Evolutionary conservation across 805 yeast species (phyloP).

Genomic region (Barnettozyma siamensis): DNA sequence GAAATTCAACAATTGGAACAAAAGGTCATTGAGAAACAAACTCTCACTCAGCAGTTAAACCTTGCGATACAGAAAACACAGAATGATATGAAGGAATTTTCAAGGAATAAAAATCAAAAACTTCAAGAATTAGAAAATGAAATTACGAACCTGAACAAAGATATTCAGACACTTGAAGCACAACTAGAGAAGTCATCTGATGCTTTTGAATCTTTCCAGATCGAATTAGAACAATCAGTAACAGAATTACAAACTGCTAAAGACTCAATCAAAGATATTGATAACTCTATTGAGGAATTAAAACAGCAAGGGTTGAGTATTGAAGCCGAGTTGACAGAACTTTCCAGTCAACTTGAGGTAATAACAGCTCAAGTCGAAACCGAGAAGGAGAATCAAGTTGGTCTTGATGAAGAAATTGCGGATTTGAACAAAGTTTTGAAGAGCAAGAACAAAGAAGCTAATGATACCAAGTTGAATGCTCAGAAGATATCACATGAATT

Average conservation of each 20-base stretch:
- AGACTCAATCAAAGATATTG: constrained; percentile 36
- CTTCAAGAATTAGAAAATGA: constrained; percentile 58
- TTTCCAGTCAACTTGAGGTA: constrained; percentile 24
- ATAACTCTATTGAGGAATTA: constrained; percentile 31
- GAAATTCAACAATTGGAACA: constrained; percentile 41
- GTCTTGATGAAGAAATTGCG: constrained; percentile 70
- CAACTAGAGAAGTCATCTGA: constrained; percentile 43
- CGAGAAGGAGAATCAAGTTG: constrained; percentile 51
- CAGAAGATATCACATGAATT: constrained; percentile 53
- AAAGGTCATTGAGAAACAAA: constrained; percentile 33
- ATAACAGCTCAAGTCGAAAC: constrained; percentile 21
- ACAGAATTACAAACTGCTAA: constrained; percentile 46
- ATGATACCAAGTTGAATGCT: constrained; percentile 43
- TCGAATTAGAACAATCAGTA: constrained; percentile 64
- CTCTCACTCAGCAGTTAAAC: constrained; percentile 28
- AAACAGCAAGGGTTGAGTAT: constrained; percentile 22
- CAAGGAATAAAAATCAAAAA: constrained; percentile 72
- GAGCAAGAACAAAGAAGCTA: constrained; percentile 34
- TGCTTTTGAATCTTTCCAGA: constrained; percentile 54
- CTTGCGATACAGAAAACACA: constrained; percentile 50
- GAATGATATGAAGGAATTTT: constrained; percentile 78
- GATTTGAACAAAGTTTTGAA: constrained; percentile 48
- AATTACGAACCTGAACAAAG: constrained; percentile 34
- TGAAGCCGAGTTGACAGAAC: constrained; percentile 25
- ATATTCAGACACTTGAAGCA: constrained; percentile 32